These are phyloP conservation scores for Tagetes patula DNA, from an alignment of 129 eudicot genomes.

Conservation along the genomic window DNA sequence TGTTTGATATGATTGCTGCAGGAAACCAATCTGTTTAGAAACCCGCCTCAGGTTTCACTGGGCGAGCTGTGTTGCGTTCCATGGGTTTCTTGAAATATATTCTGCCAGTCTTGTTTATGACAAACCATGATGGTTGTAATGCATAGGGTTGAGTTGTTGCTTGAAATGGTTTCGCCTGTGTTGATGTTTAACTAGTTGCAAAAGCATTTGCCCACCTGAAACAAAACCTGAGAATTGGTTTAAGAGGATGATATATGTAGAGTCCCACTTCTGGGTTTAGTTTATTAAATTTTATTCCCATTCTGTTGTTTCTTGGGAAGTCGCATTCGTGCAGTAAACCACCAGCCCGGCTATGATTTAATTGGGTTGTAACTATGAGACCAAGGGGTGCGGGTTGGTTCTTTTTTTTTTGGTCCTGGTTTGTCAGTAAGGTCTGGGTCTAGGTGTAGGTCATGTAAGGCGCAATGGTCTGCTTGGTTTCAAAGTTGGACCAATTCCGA, in stretches of 20 bases:
- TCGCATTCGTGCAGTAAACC: neutral
- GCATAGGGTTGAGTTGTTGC: conserved; percentile 30
- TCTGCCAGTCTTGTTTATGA: conserved; percentile 17
- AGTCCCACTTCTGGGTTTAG: conserved; percentile 34
- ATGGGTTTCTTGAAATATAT: conserved; percentile 24
- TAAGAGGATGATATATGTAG: conserved; percentile 31
- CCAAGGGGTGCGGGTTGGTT: neutral
- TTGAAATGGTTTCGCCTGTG: conserved; percentile 32
- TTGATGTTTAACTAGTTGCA: conserved; percentile 31
- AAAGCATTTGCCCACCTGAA: conserved; percentile 33
- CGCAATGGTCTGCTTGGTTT: neutral
- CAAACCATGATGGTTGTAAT: conserved; percentile 17
- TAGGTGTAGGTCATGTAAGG: neutral
- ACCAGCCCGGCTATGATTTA: neutral
- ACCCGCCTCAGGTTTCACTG: conserved; percentile 18
- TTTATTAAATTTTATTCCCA: conserved; percentile 23
- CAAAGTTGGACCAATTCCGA: no score
- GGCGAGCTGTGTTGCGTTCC: conserved; percentile 1
- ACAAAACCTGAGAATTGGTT: conserved; percentile 28
- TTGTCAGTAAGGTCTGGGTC: neutral
- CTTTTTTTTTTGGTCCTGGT: neutral
- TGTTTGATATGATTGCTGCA: conserved; percentile 12
- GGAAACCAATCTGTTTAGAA: conserved; percentile 19
- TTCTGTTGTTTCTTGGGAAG: conserved; percentile 17
- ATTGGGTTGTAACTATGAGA: neutral